Evolutionary conservation across 805 yeast species (phyloP).

Genomic region (Osmozyma mogii): DNA sequence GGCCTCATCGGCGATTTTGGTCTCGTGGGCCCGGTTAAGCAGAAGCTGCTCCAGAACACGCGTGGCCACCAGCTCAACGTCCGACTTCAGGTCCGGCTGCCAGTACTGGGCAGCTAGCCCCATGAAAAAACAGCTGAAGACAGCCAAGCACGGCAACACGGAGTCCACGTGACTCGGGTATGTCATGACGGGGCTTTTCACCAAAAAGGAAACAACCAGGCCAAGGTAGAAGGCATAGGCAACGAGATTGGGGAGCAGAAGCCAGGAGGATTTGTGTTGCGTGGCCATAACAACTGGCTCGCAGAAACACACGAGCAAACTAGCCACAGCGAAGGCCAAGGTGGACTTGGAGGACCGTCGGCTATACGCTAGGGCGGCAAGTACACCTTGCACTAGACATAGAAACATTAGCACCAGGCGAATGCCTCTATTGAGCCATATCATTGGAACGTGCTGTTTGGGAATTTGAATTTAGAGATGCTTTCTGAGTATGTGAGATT

Average conservation of each 20-base stretch:
- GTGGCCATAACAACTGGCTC: not conserved
- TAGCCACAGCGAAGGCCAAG: conserved; percentile 2
- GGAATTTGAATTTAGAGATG: not conserved
- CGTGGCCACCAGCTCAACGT: not conserved
- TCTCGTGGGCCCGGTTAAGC: conserved; percentile 5
- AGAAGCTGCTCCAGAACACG: conserved; percentile 3
- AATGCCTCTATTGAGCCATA: conserved; percentile 5
- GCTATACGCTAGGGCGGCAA: conserved; percentile 6
- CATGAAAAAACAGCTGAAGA: conserved; percentile 1
- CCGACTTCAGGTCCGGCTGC: not conserved
- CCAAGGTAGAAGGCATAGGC: conserved; percentile 3
- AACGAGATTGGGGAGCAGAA: conserved; percentile 2
- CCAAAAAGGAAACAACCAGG: not conserved
- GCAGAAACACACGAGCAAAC: conserved; percentile 1
- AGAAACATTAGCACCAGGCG: conserved; percentile 6
- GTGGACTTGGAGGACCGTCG: conserved; percentile 1
- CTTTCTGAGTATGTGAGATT: not conserved
- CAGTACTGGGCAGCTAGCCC: not conserved
- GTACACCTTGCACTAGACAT: conserved; percentile 7
- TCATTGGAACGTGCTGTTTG: conserved; percentile 2
- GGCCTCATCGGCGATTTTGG: conserved; percentile 1
- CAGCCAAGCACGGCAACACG: not conserved
- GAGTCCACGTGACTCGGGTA: conserved; percentile 1
- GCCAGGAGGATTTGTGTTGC: not conserved
- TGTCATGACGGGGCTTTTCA: not conserved